A percentile compares a stretch with the other conserved stretches of the same genome.
phyloP scores from a whole-genome alignment of 805 yeast genomes.

The Barnettozyma pratensis region DNA sequence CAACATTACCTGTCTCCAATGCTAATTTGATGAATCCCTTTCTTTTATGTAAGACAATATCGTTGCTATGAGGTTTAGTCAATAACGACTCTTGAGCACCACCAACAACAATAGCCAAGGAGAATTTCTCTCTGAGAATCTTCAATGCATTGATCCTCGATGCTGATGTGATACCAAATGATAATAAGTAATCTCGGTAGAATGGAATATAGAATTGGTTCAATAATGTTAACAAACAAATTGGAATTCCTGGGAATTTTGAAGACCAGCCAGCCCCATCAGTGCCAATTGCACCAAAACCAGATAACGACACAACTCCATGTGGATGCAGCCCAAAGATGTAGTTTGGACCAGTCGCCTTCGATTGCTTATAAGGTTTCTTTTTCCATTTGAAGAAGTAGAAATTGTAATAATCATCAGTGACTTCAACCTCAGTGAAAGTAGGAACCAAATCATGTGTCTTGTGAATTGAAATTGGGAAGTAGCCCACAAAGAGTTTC shows the following conservation, averaged over 20 bases:
- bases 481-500: conserved; percentile 71
- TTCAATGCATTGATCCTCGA: conserved; percentile 65
- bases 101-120: conserved; percentile 88
- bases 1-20: conserved; percentile 67
- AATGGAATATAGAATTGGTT: conserved; percentile 83
- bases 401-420: conserved; percentile 17
- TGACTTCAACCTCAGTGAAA: conserved; percentile 35
- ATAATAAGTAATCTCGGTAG: conserved; percentile 77
- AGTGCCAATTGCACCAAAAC: conserved; percentile 76
- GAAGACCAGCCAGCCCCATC: conserved; percentile 69
- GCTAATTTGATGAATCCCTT: conserved; percentile 90
- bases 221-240: conserved; percentile 72
- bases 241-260: conserved; percentile 78
- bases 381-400: conserved; percentile 16
- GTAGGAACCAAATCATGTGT: conserved; percentile 72
- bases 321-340: conserved; percentile 95
- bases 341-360: conserved; percentile 64
- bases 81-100: conserved; percentile 90
- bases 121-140: conserved; percentile 57
- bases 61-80: conserved; percentile 52
- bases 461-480: conserved; percentile 71
- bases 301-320: conserved; percentile 91
- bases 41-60: conserved; percentile 68
- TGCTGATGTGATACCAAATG: conserved; percentile 83
- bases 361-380: conserved; percentile 25